Evolutionary conservation across 306 rosid genomes (phyloP).

Genomic region (Malus fusca): DNA sequence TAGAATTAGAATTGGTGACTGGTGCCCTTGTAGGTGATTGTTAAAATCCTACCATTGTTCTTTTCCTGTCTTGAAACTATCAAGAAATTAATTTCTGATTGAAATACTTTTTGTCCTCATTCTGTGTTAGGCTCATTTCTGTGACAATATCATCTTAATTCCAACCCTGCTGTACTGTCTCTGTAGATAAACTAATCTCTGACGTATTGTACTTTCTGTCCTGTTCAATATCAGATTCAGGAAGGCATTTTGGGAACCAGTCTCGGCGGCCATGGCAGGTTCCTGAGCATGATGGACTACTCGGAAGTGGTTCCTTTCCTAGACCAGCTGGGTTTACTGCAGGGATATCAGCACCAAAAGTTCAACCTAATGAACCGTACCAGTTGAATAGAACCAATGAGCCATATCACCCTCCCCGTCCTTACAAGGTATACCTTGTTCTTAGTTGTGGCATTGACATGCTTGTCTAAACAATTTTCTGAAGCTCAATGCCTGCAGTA

Average conservation of each 20-base stretch:
- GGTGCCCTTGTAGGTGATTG: background rate
- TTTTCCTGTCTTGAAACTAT: background rate
- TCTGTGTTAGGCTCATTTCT: background rate
- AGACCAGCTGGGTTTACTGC: constrained; percentile 74
- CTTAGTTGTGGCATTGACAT: background rate
- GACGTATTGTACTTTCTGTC: constrained; percentile 1
- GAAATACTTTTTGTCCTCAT: background rate
- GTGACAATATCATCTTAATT: background rate
- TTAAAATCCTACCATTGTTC: background rate
- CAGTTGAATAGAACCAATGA: constrained; percentile 61
- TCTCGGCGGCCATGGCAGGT: constrained; percentile 68
- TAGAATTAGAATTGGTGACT: background rate
- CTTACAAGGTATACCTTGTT: constrained; percentile 58
- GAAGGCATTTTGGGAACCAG: constrained; percentile 58
- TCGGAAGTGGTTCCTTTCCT: constrained; percentile 96
- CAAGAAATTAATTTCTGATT: background rate
- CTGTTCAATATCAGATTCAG: constrained; percentile 51
- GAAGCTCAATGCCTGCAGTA: background rate
- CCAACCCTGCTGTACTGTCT: constrained; percentile 7
- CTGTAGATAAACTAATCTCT: constrained; percentile 9
- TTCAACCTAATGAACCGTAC: constrained; percentile 46
- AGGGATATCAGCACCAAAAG: constrained; percentile 56
- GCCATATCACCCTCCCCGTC: constrained; percentile 94
- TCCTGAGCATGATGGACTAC: constrained; percentile 98
- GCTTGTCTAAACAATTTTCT: background rate